Evolutionary conservation across 2,329 filamentous ascomycete genomes (phyloP), one percentile per base, ranked within the genome.

Genomic region (Cordyceps militaris): DNA sequence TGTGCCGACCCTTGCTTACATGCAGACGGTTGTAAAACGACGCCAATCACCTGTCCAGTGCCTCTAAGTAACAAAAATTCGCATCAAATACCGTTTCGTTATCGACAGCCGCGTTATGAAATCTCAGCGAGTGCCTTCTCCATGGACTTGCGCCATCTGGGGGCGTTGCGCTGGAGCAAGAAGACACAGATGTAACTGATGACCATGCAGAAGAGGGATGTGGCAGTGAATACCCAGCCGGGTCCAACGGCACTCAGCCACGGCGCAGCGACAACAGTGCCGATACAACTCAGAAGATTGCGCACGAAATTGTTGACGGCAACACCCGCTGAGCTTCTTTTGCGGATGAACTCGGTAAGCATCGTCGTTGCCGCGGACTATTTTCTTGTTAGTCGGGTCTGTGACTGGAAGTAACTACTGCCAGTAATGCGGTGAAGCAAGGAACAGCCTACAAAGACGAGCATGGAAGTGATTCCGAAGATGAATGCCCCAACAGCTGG

Each of bases 331-430:
- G 84, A 88, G 51, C 85, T 86, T 61, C 80, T 79, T 43, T 82
- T 79, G 14, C 88, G 88, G 78, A 93, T 86, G 66, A 93, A 91
- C 67, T 94, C 89, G 0, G 89, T 93, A 63, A 94, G 75, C 87
- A 94, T 91, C 0, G 90, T 94, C 0, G 88, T 91, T 0, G 83
- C 78, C 63, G 84, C 80, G 50, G 83, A 71, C 73, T 75, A 32
- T 16, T 14, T 6, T 11, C 19, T 28, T 50, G 64, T 59, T 66
- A 63, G 42, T 9, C 19, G 4, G 46, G 21, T 4, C 8, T 21
- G 6, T 23, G 32, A n/a, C n/a, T n/a, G n/a, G n/a, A n/a, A n/a
- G n/a, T n/a, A n/a, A n/a, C n/a, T n/a, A n/a, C n/a, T n/a, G n/a
- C n/a, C n/a, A n/a, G n/a, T 23, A 23, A 23, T 13, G 32, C 48